phyloP scores from a whole-genome alignment of 345 rosid genomes.

The Lumnitzera racemosa region DNA sequence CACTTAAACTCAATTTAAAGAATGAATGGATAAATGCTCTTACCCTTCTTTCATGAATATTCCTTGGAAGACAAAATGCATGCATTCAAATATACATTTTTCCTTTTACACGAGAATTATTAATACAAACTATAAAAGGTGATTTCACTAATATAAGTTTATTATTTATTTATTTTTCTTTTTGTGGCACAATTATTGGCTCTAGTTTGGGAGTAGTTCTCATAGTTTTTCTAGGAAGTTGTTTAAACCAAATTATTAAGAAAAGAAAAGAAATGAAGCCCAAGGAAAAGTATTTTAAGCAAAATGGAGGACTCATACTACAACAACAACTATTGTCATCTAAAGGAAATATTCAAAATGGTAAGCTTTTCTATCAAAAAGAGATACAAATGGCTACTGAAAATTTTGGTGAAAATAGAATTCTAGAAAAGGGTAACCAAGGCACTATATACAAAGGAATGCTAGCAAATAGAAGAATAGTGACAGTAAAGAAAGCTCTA shows the following conservation, averaged over 20 bases:
- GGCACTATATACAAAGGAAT: slow-evolving; percentile 9
- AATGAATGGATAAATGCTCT: too few species aligned
- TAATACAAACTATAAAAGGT: too few species aligned
- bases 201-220: not conserved
- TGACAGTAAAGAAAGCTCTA: slow-evolving; percentile 2
- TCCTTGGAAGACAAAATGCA: too few species aligned
- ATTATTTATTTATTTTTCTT: not conserved
- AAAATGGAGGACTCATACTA: too few species aligned
- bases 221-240: not conserved
- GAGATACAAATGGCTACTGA: not conserved
- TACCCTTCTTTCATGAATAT: too few species aligned
- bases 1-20: too few species aligned
- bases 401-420: not conserved
- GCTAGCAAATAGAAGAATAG: slow-evolving; percentile 6
- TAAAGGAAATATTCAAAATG: not conserved
- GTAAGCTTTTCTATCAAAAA: not conserved
- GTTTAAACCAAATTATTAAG: not conserved
- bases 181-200: not conserved
- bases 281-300: slow-evolving; percentile 6
- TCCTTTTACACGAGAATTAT: too few species aligned
- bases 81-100: too few species aligned
- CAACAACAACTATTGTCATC: not conserved
- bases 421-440: not conserved
- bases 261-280: slow-evolving; percentile 2
- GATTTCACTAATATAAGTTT: not conserved